phyloP scores from a whole-genome alignment of 768 basidiomycete genomes.

The Leucocoprinus birnbaumii region DNA sequence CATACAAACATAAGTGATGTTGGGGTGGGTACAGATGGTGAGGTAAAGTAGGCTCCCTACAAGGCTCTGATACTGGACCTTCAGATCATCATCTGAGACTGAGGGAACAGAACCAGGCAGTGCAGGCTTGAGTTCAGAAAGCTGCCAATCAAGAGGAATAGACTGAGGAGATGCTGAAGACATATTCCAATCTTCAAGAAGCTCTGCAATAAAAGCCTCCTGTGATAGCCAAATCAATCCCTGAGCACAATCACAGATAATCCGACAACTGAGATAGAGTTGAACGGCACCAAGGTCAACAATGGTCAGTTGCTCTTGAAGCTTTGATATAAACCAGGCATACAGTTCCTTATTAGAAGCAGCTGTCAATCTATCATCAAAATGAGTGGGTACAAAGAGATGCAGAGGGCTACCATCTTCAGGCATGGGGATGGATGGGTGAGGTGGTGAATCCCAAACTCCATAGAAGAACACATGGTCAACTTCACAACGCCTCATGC shows the following conservation, averaged over 20 bases:
- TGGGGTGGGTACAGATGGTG: conserved; percentile 25
- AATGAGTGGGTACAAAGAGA: conserved; percentile 9
- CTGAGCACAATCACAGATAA: conserved; percentile 8
- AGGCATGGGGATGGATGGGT: conserved; percentile 13
- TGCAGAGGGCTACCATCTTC: background rate
- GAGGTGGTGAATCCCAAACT: background rate
- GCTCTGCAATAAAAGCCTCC: conserved; percentile 7
- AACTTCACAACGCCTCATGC: background rate
- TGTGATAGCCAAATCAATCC: conserved; percentile 15
- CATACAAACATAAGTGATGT: conserved; percentile 26
- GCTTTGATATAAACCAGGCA: conserved; percentile 1
- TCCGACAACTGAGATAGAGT: conserved; percentile 1
- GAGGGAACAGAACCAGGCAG: background rate
- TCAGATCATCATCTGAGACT: background rate
- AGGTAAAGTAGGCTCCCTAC: conserved; percentile 21
- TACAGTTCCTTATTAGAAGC: conserved; percentile 7
- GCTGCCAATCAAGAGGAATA: background rate
- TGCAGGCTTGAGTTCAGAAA: background rate
- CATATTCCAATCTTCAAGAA: conserved; percentile 14
- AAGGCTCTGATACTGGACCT: conserved; percentile 8
- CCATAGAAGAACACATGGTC: conserved; percentile 11
- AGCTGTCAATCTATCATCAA: conserved; percentile 11
- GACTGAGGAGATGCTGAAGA: background rate
- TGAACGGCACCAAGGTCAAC: conserved; percentile 10
- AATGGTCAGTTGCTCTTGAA: background rate